phyloP scores from a whole-genome alignment of 2,329 filamentous ascomycete genomes.

The Cladophialophora immunda region DNA sequence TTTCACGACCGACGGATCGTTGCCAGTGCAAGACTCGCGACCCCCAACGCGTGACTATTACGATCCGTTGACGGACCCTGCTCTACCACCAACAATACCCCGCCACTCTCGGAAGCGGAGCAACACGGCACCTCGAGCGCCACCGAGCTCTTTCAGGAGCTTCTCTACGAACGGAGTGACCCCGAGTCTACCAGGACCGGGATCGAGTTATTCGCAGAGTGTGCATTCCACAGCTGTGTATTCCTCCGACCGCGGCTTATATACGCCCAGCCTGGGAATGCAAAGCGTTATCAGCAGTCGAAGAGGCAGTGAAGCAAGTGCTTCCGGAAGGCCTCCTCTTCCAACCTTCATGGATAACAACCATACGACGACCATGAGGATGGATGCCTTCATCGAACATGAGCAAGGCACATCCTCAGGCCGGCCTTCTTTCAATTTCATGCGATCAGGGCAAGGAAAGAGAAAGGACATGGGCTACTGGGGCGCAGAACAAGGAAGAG shows the following conservation, averaged over 20 bases:
- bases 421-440: constrained; percentile 39
- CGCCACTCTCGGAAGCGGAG: constrained; percentile 85
- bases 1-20: constrained; percentile 47
- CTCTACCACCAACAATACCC: constrained; percentile 62
- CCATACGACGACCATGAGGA: constrained; percentile 72
- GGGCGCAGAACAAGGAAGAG: constrained; percentile 38
- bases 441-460: constrained; percentile 30
- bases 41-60: constrained; percentile 38
- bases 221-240: constrained; percentile 37
- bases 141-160: constrained; percentile 77
- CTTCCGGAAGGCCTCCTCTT: constrained; percentile 70
- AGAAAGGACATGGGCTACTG: constrained; percentile 45
- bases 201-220: constrained; percentile 37
- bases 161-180: constrained; percentile 66
- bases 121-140: constrained; percentile 80
- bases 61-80: constrained; percentile 51
- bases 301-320: constrained; percentile 62
- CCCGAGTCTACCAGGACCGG: constrained; percentile 35
- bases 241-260: constrained; percentile 37
- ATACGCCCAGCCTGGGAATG: constrained; percentile 50
- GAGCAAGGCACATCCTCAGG: constrained; percentile 35
- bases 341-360: constrained; percentile 47
- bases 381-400: constrained; percentile 90
- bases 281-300: constrained; percentile 48
- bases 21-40: constrained; percentile 41